These are phyloP conservation scores for Talaromyces pinophilus DNA, from an alignment of 2,329 filamentous ascomycete species.

Conservation along the genomic window DNA sequence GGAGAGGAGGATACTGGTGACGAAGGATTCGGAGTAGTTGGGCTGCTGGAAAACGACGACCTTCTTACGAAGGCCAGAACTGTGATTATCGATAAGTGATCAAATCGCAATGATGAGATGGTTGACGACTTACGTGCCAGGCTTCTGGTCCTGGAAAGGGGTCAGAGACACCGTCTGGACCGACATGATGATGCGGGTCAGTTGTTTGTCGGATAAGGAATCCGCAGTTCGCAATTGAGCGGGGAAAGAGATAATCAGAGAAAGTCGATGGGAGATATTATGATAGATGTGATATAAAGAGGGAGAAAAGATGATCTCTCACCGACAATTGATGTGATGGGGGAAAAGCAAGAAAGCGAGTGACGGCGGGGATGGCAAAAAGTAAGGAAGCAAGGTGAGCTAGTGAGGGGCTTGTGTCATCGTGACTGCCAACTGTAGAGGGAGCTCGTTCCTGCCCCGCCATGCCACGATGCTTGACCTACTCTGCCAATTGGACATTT, in stretches of 20 bases:
- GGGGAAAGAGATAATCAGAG: not conserved
- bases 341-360: not conserved
- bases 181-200: conserved; percentile 57
- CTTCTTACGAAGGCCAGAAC: conserved; percentile 98
- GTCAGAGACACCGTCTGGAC: conserved; percentile 77
- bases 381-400: not conserved
- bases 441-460: conserved; percentile 9
- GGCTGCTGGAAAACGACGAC: conserved; percentile 95
- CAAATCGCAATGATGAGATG: not conserved
- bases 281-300: not conserved
- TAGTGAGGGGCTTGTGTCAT: conserved; percentile 16
- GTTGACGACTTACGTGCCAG: conserved; percentile 81
- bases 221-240: not conserved
- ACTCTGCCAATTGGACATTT: not conserved
- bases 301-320: not conserved
- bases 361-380: conserved; percentile 8
- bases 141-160: conserved; percentile 95
- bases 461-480: not conserved
- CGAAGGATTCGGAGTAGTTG: conserved; percentile 94
- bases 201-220: not conserved
- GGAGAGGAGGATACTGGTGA: conserved; percentile 89
- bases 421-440: conserved; percentile 6
- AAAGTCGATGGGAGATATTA: not conserved
- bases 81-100: conserved; percentile 41
- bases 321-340: not conserved